phyloP scores from a whole-genome alignment of 768 basidiomycete species.

The Lentinus tigrinus region DNA sequence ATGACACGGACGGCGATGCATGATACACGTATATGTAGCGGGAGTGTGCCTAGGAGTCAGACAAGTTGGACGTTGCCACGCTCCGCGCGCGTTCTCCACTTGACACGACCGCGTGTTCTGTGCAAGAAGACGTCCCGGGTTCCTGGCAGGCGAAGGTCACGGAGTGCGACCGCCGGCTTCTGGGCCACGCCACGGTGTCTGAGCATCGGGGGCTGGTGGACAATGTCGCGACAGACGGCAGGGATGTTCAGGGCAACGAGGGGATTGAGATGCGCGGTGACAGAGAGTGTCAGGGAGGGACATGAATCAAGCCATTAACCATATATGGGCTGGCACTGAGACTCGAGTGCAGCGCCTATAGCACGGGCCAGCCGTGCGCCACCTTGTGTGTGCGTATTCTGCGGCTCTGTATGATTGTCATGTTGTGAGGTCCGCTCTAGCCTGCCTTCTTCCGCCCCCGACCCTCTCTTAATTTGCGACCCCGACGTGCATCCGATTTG shows the following conservation, averaged over 20 bases:
- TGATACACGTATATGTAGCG: neutral
- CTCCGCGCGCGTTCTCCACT: neutral
- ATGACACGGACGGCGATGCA: neutral
- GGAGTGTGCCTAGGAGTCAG: neutral
- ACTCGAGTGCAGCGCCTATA: neutral
- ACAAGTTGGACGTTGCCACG: neutral
- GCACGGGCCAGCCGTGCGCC: neutral
- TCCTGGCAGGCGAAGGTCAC: neutral
- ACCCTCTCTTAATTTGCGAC: neutral
- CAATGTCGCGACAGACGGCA: neutral
- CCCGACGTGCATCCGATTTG: neutral
- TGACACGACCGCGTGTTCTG: neutral
- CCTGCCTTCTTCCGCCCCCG: neutral
- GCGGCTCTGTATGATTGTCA: constrained; percentile 6
- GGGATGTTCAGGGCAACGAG: neutral
- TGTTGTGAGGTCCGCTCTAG: constrained; percentile 5
- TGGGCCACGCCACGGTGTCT: neutral
- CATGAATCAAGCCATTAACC: neutral
- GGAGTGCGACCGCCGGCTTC: neutral
- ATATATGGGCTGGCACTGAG: neutral
- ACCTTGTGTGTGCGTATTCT: no score
- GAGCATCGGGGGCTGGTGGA: neutral
- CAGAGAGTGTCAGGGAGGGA: neutral
- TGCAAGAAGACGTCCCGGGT: neutral
- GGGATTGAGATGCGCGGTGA: neutral